These are phyloP conservation scores for Penicillium brevicompactum DNA, from an alignment of 2,329 filamentous ascomycete genomes.

Conservation along the genomic window DNA sequence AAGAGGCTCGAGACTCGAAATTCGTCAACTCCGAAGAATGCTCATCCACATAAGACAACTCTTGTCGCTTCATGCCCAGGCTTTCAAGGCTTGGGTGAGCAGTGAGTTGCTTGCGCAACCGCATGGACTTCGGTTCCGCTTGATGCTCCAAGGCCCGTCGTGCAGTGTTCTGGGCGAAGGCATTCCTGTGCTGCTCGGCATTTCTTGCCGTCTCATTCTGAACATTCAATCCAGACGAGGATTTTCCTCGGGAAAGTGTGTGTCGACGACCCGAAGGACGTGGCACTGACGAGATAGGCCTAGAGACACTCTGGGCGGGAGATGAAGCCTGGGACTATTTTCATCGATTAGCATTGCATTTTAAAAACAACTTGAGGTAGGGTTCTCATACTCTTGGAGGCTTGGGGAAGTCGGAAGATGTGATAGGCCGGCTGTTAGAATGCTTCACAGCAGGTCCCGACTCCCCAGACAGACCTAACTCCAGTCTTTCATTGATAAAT, in stretches of 20 bases:
- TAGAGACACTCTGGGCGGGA: neutral
- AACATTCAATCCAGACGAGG: slow-evolving; percentile 18
- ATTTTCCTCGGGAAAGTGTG: slow-evolving; percentile 20
- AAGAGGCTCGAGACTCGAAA: slow-evolving; percentile 38
- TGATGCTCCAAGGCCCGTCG: slow-evolving; percentile 22
- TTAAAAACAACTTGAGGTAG: neutral
- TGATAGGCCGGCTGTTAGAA: slow-evolving; percentile 22
- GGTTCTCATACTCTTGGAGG: neutral
- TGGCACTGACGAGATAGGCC: slow-evolving; percentile 6
- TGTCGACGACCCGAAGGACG: slow-evolving; percentile 12
- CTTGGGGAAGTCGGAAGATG: slow-evolving; percentile 26
- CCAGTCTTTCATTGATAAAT: slow-evolving; percentile 42
- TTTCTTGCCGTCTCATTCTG: slow-evolving; percentile 18
- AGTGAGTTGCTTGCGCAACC: slow-evolving; percentile 32
- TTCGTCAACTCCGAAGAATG: slow-evolving; percentile 19
- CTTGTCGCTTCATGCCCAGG: slow-evolving; percentile 31
- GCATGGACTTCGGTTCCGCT: slow-evolving; percentile 25
- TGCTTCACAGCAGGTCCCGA: slow-evolving; percentile 12
- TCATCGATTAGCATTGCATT: neutral
- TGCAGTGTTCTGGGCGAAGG: slow-evolving; percentile 18
- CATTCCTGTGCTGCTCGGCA: slow-evolving; percentile 20
- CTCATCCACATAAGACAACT: slow-evolving; percentile 24
- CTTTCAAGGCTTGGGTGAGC: slow-evolving; percentile 37
- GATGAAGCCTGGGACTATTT: neutral
- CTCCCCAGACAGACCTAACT: slow-evolving; percentile 29